These are phyloP conservation scores for Sphaerobolus stellatus DNA, from an alignment of 1,284 basidiomycete genomes.

Conservation along the genomic window DNA sequence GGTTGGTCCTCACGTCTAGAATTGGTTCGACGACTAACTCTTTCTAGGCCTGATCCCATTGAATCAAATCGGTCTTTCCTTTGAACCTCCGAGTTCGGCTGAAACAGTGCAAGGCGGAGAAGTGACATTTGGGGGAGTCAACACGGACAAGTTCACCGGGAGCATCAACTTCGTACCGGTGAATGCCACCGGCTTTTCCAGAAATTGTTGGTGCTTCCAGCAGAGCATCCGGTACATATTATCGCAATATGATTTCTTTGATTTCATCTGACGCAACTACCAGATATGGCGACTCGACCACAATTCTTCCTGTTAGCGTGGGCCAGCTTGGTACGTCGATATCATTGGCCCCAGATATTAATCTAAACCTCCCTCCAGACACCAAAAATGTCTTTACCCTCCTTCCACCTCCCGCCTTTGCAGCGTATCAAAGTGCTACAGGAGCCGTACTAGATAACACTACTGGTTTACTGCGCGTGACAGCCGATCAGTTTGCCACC, in stretches of 20 bases:
- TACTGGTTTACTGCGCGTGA: constrained; percentile 17
- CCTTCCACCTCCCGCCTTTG: constrained; percentile 24
- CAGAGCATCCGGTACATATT: constrained; percentile 8
- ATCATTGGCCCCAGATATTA: neutral
- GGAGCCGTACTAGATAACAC: constrained; percentile 12
- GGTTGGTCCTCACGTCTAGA: neutral
- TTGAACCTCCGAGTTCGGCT: constrained; percentile 31
- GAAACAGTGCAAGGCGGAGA: constrained; percentile 15
- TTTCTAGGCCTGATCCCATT: constrained; percentile 26
- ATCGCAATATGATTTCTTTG: neutral
- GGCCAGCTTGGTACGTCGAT: neutral
- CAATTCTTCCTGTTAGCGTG: constrained; percentile 64
- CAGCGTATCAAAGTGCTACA: constrained; percentile 10
- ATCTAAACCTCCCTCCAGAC: neutral
- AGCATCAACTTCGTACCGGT: constrained; percentile 30
- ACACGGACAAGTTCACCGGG: constrained; percentile 26
- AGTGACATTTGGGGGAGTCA: constrained; percentile 22
- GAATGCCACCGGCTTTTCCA: constrained; percentile 29
- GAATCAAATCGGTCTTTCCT: constrained; percentile 34
- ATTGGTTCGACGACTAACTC: neutral
- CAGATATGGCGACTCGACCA: constrained; percentile 25
- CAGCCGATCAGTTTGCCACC: constrained; percentile 1
- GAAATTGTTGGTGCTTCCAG: constrained; percentile 13
- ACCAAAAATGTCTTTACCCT: neutral
- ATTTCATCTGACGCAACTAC: neutral